A percentile compares a stretch with the other conserved stretches of the same genome.
Conservation (phyloP, 495 filamentous ascomycete genomes). For the Penicillium bovifimosum region DNA sequence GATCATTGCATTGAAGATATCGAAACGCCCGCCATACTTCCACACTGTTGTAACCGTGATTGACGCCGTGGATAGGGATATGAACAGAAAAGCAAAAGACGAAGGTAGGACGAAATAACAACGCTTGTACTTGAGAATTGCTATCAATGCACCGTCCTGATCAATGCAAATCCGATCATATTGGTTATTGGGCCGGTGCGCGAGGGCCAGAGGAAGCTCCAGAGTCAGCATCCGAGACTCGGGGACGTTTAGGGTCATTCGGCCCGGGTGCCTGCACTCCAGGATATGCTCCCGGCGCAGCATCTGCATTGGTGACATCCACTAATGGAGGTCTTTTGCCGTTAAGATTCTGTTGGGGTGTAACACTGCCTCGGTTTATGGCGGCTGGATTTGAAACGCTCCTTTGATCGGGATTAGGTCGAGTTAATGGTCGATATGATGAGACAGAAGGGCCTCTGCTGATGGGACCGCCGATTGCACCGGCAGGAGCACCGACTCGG, state of each 20-base stretch:
- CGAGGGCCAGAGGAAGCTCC: constrained; percentile 11
- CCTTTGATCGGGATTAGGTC: constrained; percentile 33
- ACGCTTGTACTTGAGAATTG: constrained; percentile 15
- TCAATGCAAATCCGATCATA: not conserved
- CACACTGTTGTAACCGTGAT: constrained; percentile 1
- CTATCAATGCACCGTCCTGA: not conserved
- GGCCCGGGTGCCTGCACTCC: constrained; percentile 17
- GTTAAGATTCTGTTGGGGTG: constrained; percentile 30
- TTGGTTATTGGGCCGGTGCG: constrained; percentile 13
- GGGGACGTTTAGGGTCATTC: constrained; percentile 35
- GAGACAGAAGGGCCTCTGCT: constrained; percentile 36
- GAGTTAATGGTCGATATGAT: constrained; percentile 41
- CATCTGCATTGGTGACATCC: constrained; percentile 48
- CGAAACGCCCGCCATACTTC: constrained; percentile 5
- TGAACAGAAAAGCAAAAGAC: not conserved
- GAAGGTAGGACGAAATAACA: not conserved
- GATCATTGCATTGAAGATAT: not conserved
- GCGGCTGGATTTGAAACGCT: constrained; percentile 15
- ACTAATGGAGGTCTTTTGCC: constrained; percentile 44
- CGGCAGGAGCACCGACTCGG: constrained; percentile 66
- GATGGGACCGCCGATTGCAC: constrained; percentile 32
- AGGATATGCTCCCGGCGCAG: constrained; percentile 15
- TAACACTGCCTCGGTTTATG: constrained; percentile 18
- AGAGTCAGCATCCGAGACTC: constrained; percentile 17
- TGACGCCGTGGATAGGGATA: not conserved